Percentiles rank a stretch among this genome's conserved stretches.
Conservation (phyloP, 192 early-diverging fungal species). For the Umbelopsis vinacea region DNA sequence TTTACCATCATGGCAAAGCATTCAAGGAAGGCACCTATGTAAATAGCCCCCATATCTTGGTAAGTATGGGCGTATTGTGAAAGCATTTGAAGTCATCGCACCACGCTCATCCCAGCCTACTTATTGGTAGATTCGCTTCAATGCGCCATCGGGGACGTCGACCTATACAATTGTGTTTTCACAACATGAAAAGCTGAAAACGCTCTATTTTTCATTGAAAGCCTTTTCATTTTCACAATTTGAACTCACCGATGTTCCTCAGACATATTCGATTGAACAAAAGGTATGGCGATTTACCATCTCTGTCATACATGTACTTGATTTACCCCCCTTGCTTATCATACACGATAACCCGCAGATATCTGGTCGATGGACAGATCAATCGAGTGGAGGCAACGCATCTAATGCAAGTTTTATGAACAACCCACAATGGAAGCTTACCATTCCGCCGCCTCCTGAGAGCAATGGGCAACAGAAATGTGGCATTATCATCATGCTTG, state of each 20-base stretch:
- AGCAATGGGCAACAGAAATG: not conserved
- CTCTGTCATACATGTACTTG: not conserved
- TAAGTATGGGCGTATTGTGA: slow-evolving; percentile 34
- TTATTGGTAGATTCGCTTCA: slow-evolving; percentile 56
- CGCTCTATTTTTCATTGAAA: slow-evolving; percentile 79
- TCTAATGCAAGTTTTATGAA: slow-evolving; percentile 68
- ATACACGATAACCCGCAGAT: slow-evolving; percentile 42
- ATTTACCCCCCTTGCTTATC: slow-evolving; percentile 9
- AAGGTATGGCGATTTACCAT: slow-evolving; percentile 39
- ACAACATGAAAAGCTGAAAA: slow-evolving; percentile 71
- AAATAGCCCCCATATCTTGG: slow-evolving; percentile 84
- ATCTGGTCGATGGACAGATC: slow-evolving; percentile 70
- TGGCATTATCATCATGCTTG: slow-evolving; percentile 62
- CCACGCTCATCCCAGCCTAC: not conserved
- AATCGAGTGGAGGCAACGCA: slow-evolving; percentile 79
- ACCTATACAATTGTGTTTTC: slow-evolving; percentile 81
- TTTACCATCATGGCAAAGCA: slow-evolving; percentile 70
- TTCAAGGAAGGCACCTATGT: slow-evolving; percentile 73
- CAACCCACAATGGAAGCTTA: slow-evolving; percentile 81
- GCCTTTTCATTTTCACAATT: slow-evolving; percentile 70
- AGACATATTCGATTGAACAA: slow-evolving; percentile 57
- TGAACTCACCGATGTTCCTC: slow-evolving; percentile 63
- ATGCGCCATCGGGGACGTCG: slow-evolving; percentile 56
- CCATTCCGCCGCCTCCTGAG: slow-evolving; percentile 48
- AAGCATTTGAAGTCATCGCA: not conserved